Conservation (phyloP, 108 stramenopile genomes). For the Nannochloropsis granulata region DNA sequence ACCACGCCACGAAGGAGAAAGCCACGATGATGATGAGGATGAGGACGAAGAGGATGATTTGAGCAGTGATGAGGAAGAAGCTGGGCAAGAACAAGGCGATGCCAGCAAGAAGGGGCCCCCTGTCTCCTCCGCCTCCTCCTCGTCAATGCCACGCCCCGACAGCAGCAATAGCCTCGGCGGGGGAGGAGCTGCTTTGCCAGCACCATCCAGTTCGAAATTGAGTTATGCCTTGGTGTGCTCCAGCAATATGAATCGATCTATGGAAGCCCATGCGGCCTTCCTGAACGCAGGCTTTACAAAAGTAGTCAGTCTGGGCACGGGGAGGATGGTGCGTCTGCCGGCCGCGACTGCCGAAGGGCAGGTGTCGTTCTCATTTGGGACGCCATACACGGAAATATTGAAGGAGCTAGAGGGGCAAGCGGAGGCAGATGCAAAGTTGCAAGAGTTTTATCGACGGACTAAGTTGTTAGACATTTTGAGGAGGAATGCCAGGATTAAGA, state of each 20-base stretch:
- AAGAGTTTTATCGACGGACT: not conserved
- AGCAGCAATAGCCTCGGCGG: not conserved
- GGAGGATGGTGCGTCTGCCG: not conserved
- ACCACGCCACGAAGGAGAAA: not conserved
- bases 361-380: not conserved
- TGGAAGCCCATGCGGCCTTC: not conserved
- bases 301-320: not conserved
- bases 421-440: not conserved
- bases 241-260: not conserved
- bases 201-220: not conserved
- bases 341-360: not conserved
- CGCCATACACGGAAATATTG: not conserved
- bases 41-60: not conserved
- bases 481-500: not conserved
- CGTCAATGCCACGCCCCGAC: not conserved
- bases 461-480: not conserved
- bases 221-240: not conserved
- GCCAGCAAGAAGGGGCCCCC: no score
- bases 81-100: not conserved
- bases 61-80: not conserved
- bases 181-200: no score
- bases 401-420: not conserved
- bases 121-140: not conserved
- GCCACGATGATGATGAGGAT: not conserved
- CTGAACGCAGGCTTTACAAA: not conserved